Conservation (phyloP, 2,329 filamentous ascomycete genomes). For the Aureobasidium sp. region DNA sequence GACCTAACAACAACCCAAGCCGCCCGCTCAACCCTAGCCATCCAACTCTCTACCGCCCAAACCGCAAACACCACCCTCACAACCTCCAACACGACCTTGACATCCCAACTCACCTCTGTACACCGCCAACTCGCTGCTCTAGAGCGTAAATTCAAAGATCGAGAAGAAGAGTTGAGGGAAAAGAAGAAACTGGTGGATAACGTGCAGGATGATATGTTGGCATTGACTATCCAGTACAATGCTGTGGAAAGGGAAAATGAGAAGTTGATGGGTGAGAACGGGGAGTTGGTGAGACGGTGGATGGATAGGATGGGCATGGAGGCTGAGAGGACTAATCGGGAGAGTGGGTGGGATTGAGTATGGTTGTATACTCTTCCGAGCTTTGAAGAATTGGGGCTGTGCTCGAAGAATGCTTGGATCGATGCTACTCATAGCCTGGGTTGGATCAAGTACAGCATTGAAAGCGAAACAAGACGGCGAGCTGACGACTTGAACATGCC, state of each 20-base stretch:
- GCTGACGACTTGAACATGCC: background rate
- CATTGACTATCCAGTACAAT: slow-evolving; percentile 87
- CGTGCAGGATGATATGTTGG: slow-evolving; percentile 93
- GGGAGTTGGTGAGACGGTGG: slow-evolving; percentile 90
- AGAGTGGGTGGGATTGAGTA: slow-evolving; percentile 25
- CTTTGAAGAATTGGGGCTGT: too few relatives aligned
- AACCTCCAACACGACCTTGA: slow-evolving; percentile 77
- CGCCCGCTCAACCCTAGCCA: slow-evolving; percentile 24
- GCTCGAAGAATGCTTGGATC: too few relatives aligned
- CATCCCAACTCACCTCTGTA: slow-evolving; percentile 76
- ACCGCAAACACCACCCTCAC: slow-evolving; percentile 48
- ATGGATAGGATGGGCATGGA: slow-evolving; percentile 89
- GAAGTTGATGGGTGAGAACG: slow-evolving; percentile 83
- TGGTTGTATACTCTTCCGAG: too few relatives aligned
- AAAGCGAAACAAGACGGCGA: background rate
- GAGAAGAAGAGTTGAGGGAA: slow-evolving; percentile 85
- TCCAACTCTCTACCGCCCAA: slow-evolving; percentile 52
- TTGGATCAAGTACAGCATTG: too few relatives aligned
- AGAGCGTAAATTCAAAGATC: slow-evolving; percentile 75
- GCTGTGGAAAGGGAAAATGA: slow-evolving; percentile 82
- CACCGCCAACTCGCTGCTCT: slow-evolving; percentile 69
- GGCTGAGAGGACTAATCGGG: slow-evolving; percentile 85
- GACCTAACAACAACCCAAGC: slow-evolving; percentile 60
- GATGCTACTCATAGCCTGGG: too few relatives aligned
- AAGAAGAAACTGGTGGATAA: slow-evolving; percentile 88